These are phyloP conservation scores for Chalciporus piperatus DNA, from an alignment of 768 basidiomycete species.

Conservation along the genomic window DNA sequence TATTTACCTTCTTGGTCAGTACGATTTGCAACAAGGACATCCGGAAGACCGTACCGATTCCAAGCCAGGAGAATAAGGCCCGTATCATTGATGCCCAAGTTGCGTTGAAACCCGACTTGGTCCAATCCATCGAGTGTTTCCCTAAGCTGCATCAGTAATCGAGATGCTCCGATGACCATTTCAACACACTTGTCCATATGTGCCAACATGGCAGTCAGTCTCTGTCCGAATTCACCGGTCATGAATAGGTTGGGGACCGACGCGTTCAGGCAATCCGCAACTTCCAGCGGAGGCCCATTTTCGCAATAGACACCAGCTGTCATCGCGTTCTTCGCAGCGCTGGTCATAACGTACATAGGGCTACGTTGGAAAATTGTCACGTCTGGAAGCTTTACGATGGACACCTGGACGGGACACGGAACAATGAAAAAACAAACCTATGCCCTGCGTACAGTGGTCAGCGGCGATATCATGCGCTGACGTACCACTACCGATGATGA, in stretches of 20 bases:
- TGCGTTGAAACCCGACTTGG: constrained; percentile 5
- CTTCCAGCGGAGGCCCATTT: constrained; percentile 2
- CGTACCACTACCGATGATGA: constrained; percentile 5
- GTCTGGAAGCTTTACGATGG: neutral
- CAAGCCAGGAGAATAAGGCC: constrained; percentile 25
- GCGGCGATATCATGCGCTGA: constrained; percentile 6
- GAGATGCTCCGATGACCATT: neutral
- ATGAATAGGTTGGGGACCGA: constrained; percentile 1
- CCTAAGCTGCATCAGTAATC: neutral
- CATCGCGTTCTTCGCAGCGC: constrained; percentile 2
- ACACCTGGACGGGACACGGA: neutral
- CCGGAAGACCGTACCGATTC: neutral
- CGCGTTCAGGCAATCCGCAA: constrained; percentile 6
- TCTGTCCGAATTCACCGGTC: constrained; percentile 5
- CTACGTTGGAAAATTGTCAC: constrained; percentile 7
- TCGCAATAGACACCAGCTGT: constrained; percentile 2
- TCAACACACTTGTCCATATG: neutral
- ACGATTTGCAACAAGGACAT: constrained; percentile 9
- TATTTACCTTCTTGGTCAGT: constrained; percentile 4
- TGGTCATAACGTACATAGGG: constrained; percentile 5
- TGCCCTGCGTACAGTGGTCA: constrained; percentile 1
- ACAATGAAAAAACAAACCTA: neutral
- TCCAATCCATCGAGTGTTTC: constrained; percentile 7
- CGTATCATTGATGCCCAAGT: constrained; percentile 32
- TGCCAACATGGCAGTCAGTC: constrained; percentile 1